These are phyloP conservation scores for Sporothrix variecibatus DNA, from an alignment of 2,329 filamentous ascomycete species.

Conservation along the genomic window DNA sequence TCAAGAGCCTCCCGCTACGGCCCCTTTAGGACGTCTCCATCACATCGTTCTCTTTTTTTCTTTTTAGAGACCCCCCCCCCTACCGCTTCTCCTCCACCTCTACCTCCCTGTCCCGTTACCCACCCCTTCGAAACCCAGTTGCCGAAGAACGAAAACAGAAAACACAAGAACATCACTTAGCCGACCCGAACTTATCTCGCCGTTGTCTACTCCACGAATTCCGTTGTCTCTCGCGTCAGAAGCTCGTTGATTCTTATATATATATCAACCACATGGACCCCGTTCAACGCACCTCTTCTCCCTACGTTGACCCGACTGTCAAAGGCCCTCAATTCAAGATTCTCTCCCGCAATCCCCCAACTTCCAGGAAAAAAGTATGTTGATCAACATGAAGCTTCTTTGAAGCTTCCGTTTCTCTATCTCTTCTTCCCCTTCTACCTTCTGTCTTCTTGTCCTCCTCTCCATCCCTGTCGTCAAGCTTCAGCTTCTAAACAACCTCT, in stretches of 20 bases:
- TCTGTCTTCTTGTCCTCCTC: background rate
- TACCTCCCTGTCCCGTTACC: constrained; percentile 17
- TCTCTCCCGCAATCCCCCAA: constrained; percentile 38
- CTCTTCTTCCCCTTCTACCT: constrained; percentile 27
- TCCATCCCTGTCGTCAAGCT: background rate
- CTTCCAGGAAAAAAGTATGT: constrained; percentile 38
- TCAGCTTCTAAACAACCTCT: constrained; percentile 27
- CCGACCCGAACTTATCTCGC: constrained; percentile 26
- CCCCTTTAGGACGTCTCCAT: background rate
- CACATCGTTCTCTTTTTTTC: background rate
- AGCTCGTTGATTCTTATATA: constrained; percentile 8
- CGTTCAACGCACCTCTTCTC: constrained; percentile 47
- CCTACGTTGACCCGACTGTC: constrained; percentile 47
- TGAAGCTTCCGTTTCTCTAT: background rate
- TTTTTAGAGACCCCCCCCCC: background rate
- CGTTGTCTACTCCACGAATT: background rate
- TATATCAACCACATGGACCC: constrained; percentile 44
- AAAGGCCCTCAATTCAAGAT: constrained; percentile 49
- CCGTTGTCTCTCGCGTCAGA: background rate
- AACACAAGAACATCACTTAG: constrained; percentile 12
- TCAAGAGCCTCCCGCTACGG: constrained; percentile 19
- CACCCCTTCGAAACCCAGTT: constrained; percentile 19
- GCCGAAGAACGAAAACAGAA: constrained; percentile 26
- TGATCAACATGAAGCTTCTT: background rate
- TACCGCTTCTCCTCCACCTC: background rate